Evolutionary conservation across 1,284 basidiomycete genomes (phyloP), one percentile per base, ranked within the genome.

Genomic region (Malassezia equina): DNA sequence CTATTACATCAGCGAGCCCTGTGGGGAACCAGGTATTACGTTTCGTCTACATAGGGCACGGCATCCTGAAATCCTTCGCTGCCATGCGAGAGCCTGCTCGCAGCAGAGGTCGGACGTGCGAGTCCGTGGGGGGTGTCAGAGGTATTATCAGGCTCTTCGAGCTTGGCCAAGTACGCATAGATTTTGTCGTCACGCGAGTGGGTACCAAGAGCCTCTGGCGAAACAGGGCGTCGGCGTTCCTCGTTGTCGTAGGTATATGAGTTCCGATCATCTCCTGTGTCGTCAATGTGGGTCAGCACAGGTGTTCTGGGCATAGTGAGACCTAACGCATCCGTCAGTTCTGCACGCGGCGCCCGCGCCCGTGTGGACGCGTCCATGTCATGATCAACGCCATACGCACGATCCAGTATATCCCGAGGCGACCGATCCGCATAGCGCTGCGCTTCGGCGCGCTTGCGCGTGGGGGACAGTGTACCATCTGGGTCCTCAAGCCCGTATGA

Each of bases 101-200:
- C 41, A 7, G 27, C 15, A 46, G 44, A 32, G 9, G n/a, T 2
- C 7, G 25, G 27, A 19, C 29, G 27, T 4, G 28, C 19, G 17
- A 7, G 19, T 13, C 17, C 29, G 28, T 17, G 28, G 15, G 5
- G 28, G 13, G 12, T 15, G 29, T 19, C 44, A 33, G 27, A 46
- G 15, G 23, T 9, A n/a, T 36, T 13, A 19, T 47, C 12, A 25
- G 23, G 5, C n/a, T 28, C 15, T 7, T 15, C 19, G 4, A 32
- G 13, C n/a, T 46, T 33, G 7, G 51, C 28, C 9, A 53, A 17
- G 11, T 53, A 53, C 19, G 44, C 33, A n/a, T 31, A 41, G 28
- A 53, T 43, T 21, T 41, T 40, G 8, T 53, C 51, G 15, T 46
- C 28, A 3, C 43, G 31, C 7, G 44, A 28, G 21, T 34, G 45